Base-by-base conservation (phyloP, 495 filamentous ascomycete genomes). In the Aspergillus egyptiacus region DNA sequence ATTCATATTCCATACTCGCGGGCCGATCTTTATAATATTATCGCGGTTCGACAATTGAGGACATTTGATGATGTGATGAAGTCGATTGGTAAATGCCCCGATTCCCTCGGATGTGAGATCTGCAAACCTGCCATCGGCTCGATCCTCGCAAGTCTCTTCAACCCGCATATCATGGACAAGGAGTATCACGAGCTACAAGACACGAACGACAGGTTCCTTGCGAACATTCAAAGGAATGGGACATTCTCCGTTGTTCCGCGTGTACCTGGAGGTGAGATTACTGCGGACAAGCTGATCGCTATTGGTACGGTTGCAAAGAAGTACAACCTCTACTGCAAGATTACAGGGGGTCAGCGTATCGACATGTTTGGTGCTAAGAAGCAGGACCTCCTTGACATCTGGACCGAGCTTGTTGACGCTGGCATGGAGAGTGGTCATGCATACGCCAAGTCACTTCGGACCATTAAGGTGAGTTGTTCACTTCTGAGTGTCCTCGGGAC, bases 361-460 rank as follows among this genome's bases (percentile, higher is more conserved):
- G 91, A 97, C 62, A 85, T 96, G 87, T 96, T 95, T 55, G 90
- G 91, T 7, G 91, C 91, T 0, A 83, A 82, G 70, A 96, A 95
- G 67, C 87, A 94, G 55, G 91, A 97, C 71, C 72, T 97, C 27
- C 72, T 89, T 28, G 74, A 76, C n/a, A 97, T 97, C 57, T 97
- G 91, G 91, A 81, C 79, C 6, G 79, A 78, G 50, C 76, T 97
- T 7, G 80, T 95, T 19, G 81, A 89, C 52, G 91, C 82, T 6
- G 91, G 91, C n/a, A 87, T 96, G 86, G 91, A 97, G 66, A 89
- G 83, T 62, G 91, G 91, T 0, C 89, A 97, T 61, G 91, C 89
- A 2, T 97, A 97, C 61, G 91, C 89, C 22, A 97, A 97, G 69
- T 85, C 86, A 17, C 70, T 97, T 45, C 78, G 91, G 35, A 95